Base-by-base conservation (phyloP, 352 stramenopile genomes). In the Lagenidium sp. region DNA sequence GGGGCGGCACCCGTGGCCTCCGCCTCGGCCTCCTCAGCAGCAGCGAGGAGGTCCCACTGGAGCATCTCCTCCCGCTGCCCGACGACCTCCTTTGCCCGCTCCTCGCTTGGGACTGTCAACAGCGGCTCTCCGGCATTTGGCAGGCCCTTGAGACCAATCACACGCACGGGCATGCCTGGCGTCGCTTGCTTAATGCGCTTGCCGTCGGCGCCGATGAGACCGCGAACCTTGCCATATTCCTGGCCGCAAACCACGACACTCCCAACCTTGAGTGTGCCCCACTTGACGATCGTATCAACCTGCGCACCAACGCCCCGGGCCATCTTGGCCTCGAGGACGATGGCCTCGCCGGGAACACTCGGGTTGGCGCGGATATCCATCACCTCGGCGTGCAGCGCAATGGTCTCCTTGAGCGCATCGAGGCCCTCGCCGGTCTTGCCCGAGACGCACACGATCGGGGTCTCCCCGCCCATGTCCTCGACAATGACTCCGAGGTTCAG, bases 291-390 rank as follows among this genome's bases (percentile, higher is more conserved):
- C 21, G 85, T 81, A 38, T 97, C 97, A 20, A 97, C 89, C 38
- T 98, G 85, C 32, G 88, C 94, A 41, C 96, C 96, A 4, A 98
- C 75, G 15, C 81, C 95, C 30, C 85, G 84, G 53, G 97, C 83
- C n/a, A 99, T 68, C 39, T 85, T 89, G 6, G 93, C 90, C 60
- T 99, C 97, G 15, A 99, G 67, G 23, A 99, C 92, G 26, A 97
- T 82, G 26, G 90, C 95, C 53, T 99, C 89, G 13, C 94, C 95
- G 13, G 73, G 46, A 25, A 67, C 62, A 42, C 92, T 63, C 4
- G 67, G 69, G 58, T 98, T 95, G 2, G 94, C 94, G 46, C 95
- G 89, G 11, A 99, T 65, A 41, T 99, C 93, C 59, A 98, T 65
- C 44, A 99, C 70, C 61, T 99, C 95, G 32, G 95, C 86, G 49